Evolutionary conservation across 495 filamentous ascomycete species (phyloP).

Genomic region (Penicillium argentinense): DNA sequence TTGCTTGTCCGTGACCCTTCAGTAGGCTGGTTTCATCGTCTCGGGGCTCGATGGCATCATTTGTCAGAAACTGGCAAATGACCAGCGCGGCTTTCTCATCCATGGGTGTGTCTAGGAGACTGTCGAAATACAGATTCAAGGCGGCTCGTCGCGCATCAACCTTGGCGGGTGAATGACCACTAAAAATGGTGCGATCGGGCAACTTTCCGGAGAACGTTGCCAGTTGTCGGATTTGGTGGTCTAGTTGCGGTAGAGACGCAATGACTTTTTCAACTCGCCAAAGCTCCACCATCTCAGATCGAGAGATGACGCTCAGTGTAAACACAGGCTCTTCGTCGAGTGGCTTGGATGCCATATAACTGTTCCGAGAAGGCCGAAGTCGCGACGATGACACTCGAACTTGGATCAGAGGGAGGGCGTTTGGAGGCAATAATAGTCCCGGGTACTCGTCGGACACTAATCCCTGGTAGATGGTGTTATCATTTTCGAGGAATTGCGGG

Average conservation of each 20-base stretch:
- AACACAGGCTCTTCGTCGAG: slow-evolving; percentile 90
- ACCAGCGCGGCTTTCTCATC: slow-evolving; percentile 76
- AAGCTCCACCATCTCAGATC: slow-evolving; percentile 74
- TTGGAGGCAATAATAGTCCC: slow-evolving; percentile 78
- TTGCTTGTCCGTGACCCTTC: slow-evolving; percentile 44
- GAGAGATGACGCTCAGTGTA: slow-evolving; percentile 79
- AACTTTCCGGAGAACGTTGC: slow-evolving; percentile 66
- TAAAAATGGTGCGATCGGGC: slow-evolving; percentile 84
- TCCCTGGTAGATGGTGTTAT: slow-evolving; percentile 60
- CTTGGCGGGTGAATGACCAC: slow-evolving; percentile 89
- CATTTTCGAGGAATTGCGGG: slow-evolving; percentile 18
- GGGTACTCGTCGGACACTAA: slow-evolving; percentile 82
- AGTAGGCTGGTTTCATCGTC: slow-evolving; percentile 58
- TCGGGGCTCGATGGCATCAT: slow-evolving; percentile 76
- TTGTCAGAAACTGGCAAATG: slow-evolving; percentile 85
- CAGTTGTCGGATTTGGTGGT: slow-evolving; percentile 73
- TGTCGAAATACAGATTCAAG: slow-evolving; percentile 81
- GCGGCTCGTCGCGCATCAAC: slow-evolving; percentile 83
- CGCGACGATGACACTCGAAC: slow-evolving; percentile 88
- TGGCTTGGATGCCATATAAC: slow-evolving; percentile 65
- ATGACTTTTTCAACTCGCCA: slow-evolving; percentile 95
- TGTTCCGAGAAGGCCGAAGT: slow-evolving; percentile 86
- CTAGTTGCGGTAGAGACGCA: slow-evolving; percentile 74
- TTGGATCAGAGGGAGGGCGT: slow-evolving; percentile 82
- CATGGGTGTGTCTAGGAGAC: slow-evolving; percentile 76